Evolutionary conservation across 2,329 filamentous ascomycete genomes (phyloP).

Genomic region (Sporothrix sp.): DNA sequence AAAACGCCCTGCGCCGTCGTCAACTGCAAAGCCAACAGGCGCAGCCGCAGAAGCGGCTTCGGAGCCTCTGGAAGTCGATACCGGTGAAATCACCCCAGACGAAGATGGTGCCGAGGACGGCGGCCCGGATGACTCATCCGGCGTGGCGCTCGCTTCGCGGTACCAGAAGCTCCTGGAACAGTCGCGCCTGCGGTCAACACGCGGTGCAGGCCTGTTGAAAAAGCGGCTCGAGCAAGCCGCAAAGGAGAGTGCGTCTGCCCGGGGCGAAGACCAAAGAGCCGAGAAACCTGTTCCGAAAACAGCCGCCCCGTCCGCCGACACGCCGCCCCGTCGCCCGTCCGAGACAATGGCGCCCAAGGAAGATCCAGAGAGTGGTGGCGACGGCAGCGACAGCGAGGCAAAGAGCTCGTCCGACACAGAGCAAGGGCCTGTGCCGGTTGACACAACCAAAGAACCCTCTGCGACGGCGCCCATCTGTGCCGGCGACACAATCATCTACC

Average conservation of each 20-base stretch:
- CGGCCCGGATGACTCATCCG: slow-evolving; percentile 9
- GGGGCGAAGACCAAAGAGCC: neutral
- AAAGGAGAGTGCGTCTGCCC: neutral
- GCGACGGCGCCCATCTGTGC: slow-evolving; percentile 55
- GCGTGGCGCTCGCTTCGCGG: neutral
- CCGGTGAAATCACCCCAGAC: slow-evolving; percentile 5
- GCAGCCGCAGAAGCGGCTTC: neutral
- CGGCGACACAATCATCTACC: slow-evolving; percentile 67
- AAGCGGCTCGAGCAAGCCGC: neutral
- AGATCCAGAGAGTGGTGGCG: no score
- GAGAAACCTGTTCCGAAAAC: neutral
- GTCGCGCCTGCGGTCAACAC: neutral
- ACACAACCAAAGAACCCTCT: slow-evolving; percentile 11
- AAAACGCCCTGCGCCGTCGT: neutral
- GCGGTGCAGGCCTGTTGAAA: neutral
- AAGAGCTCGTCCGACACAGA: neutral
- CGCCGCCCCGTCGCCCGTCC: neutral
- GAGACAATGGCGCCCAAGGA: neutral
- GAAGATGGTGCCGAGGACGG: neutral
- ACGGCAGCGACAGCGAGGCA: no score
- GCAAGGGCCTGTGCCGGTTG: neutral
- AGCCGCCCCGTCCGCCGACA: neutral
- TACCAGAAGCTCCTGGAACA: slow-evolving; percentile 7
- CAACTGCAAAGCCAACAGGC: neutral
- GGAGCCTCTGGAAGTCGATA: slow-evolving; percentile 4